phyloP scores from a whole-genome alignment of 352 stramenopile species.

The Thalassiosira ordinaria region DNA sequence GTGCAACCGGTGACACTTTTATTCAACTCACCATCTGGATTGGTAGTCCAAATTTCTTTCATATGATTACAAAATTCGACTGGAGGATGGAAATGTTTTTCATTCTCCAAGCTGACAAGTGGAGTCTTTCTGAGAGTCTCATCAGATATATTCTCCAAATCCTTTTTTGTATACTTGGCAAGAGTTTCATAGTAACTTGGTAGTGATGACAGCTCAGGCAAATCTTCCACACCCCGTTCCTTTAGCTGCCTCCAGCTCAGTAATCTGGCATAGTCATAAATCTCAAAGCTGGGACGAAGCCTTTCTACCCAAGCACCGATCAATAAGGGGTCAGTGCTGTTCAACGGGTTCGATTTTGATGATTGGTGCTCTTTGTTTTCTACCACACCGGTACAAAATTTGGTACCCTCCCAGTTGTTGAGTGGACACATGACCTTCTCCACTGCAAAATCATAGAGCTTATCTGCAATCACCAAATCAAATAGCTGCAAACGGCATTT shows the following conservation, averaged over 20 bases:
- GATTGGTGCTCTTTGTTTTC: conserved; percentile 13
- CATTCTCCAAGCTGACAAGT: conserved; percentile 42
- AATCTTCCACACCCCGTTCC: conserved; percentile 31
- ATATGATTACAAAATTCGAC: conserved; percentile 54
- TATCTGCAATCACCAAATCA: conserved; percentile 56
- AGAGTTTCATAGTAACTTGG: conserved; percentile 49
- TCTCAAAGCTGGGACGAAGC: conserved; percentile 51
- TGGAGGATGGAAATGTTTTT: conserved; percentile 47
- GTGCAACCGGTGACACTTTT: too few species aligned
- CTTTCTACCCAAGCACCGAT: conserved; percentile 57
- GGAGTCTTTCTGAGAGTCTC: conserved; percentile 26
- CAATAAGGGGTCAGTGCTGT: conserved; percentile 26
- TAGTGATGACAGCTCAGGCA: conserved; percentile 38
- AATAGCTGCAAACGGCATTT: conserved; percentile 62
- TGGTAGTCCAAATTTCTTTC: conserved; percentile 49
- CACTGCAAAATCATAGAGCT: conserved; percentile 38
- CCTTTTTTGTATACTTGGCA: conserved; percentile 32
- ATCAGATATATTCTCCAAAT: conserved; percentile 9
- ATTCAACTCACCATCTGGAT: conserved; percentile 36
- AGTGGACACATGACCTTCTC: conserved; percentile 53
- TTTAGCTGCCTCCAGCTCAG: conserved; percentile 49
- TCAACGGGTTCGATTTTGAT: conserved; percentile 41
- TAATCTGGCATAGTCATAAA: conserved; percentile 64
- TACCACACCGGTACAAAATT: conserved; percentile 5
- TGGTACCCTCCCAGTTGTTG: conserved; percentile 30